phyloP scores from a whole-genome alignment of 2,329 filamentous ascomycete species.

The Keithomyces neogunnii region DNA sequence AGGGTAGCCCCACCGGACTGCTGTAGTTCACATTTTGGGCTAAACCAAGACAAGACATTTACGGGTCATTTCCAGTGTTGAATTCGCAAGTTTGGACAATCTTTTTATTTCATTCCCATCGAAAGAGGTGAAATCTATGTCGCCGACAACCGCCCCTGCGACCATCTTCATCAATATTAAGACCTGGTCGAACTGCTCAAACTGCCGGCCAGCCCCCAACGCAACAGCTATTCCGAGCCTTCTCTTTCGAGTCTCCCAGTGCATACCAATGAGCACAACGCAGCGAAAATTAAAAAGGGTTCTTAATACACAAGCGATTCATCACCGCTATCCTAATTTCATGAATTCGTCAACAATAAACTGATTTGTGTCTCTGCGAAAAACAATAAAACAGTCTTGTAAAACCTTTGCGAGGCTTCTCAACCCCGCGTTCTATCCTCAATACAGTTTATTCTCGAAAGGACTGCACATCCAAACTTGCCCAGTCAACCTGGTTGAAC shows the following conservation, averaged over 20 bases:
- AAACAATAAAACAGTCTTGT: not conserved
- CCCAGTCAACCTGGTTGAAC: conserved; percentile 35
- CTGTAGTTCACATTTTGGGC: too few species aligned
- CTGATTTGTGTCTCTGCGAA: not conserved
- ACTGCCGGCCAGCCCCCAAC: not conserved
- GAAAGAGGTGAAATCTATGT: not conserved
- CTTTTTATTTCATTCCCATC: conserved; percentile 1
- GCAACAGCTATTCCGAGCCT: not conserved
- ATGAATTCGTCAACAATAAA: not conserved
- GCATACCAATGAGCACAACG: not conserved
- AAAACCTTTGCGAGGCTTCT: not conserved
- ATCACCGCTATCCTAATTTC: not conserved
- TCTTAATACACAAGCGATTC: conserved; percentile 1
- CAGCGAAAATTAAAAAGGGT: not conserved
- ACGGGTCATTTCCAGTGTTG: not conserved
- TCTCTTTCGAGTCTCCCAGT: not conserved
- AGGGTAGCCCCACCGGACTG: too few species aligned
- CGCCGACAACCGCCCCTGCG: not conserved
- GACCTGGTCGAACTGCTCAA: not conserved
- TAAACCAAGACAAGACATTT: too few species aligned
- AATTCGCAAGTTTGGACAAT: not conserved
- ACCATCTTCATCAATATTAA: not conserved
- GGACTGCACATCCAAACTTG: conserved; percentile 22
- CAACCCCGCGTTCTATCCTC: not conserved
- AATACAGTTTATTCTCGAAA: conserved; percentile 20